Evolutionary conservation across 1,284 basidiomycete genomes (phyloP), one percentile per base, ranked within the genome.

Genomic region (Erythrobasidium hasegawianum): DNA sequence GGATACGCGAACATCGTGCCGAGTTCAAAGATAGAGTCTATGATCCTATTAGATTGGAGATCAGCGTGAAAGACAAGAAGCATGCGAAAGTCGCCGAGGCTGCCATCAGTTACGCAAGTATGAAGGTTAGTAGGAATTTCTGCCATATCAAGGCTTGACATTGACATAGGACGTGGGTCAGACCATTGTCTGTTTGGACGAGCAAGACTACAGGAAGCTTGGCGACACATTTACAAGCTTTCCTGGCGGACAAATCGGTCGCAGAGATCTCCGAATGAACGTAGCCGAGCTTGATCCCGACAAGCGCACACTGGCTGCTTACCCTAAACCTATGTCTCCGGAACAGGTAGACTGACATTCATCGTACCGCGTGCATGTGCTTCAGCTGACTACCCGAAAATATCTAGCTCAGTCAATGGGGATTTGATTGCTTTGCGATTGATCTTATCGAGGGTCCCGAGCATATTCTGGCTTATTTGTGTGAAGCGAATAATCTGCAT

Each of bases 131-230:
- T 4, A 11, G n/a, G n/a, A n/a, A n/a, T n/a, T n/a, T n/a, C 9
- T 43, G 33, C 29, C 13, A 13, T 13, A 53, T 16, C 50, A 13
- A 53, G 16, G 13, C 50, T 13, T n/a, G n/a, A n/a, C 43, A 14
- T 47, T 47, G 4, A 18, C 29, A 59, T 95, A 5, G 4, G 16
- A 24, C 43, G n/a, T n/a, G n/a, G n/a, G n/a, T n/a, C 43, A 47
- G 89, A 90, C 86, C 0, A 88, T 98, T 76, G 86, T 98, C 2
- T 86, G 87, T 39, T 88, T 94, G 76, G 87, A 85, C 70, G 83
- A 87, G 65, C 87, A 89, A 40, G 95, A 98, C 75, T 90, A 90
- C 66, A 86, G 88, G 70, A 77, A 79, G 39, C 78, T 84, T 33
- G 81, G 90, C 70, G 87, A 88, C 71, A 86, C 87, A 72, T 67